Conservation (phyloP, 805 yeast species). For the Candida anglica region DNA sequence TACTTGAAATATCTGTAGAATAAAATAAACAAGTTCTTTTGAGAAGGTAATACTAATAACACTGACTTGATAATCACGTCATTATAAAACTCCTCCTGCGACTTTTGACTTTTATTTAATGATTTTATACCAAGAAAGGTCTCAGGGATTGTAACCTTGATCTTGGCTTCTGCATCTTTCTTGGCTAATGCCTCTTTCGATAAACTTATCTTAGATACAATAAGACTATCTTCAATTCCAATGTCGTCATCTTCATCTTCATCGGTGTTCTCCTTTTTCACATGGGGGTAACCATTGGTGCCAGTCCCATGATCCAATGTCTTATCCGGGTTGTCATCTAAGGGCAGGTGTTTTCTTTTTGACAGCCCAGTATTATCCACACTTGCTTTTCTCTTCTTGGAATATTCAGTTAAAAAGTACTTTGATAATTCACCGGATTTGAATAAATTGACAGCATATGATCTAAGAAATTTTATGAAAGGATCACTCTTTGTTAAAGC, state of each 20-base stretch:
- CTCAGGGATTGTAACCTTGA: slow-evolving; percentile 6
- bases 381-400: slow-evolving; percentile 10
- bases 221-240: slow-evolving; percentile 24
- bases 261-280: not conserved
- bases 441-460: slow-evolving; percentile 29
- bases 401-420: slow-evolving; percentile 17
- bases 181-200: slow-evolving; percentile 8
- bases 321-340: slow-evolving; percentile 7
- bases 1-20: slow-evolving; percentile 32
- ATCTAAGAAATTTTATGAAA: slow-evolving; percentile 32
- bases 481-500: slow-evolving; percentile 40
- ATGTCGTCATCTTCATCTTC: slow-evolving; percentile 11
- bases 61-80: slow-evolving; percentile 23
- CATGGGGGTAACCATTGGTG: slow-evolving; percentile 1
- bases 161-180: slow-evolving; percentile 4
- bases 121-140: slow-evolving; percentile 19
- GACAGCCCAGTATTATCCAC: not conserved
- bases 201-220: slow-evolving; percentile 20
- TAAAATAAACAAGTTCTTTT: slow-evolving; percentile 18
- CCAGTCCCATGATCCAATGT: slow-evolving; percentile 9
- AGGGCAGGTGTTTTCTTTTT: slow-evolving; percentile 4
- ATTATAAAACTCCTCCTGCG: slow-evolving; percentile 20
- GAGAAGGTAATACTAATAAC: slow-evolving; percentile 26
- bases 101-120: slow-evolving; percentile 13
- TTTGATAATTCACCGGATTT: slow-evolving; percentile 30